A percentile compares a stretch with the other conserved stretches of the same genome.
These are phyloP conservation scores for Suillus plorans DNA, from an alignment of 768 basidiomycete species.

Conservation along the genomic window DNA sequence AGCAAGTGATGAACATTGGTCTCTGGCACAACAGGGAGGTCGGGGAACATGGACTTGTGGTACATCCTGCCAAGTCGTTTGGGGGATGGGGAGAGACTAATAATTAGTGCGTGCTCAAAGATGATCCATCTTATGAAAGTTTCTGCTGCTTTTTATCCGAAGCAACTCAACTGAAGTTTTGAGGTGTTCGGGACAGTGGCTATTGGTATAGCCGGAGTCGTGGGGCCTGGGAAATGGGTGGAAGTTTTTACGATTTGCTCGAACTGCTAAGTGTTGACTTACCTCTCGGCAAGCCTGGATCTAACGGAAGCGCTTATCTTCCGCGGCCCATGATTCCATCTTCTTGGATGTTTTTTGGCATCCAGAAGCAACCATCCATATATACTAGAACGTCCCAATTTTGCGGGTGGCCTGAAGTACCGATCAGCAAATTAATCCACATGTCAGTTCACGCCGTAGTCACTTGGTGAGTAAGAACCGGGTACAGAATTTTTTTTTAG, in stretches of 20 bases:
- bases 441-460: not conserved
- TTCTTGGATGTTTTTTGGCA: not conserved
- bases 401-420: not conserved
- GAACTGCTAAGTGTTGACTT: not conserved
- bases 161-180: not conserved
- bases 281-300: not conserved
- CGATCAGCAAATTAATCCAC: not conserved
- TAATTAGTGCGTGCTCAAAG: not conserved
- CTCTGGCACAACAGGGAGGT: constrained; percentile 47
- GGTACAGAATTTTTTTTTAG: not conserved
- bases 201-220: constrained; percentile 7
- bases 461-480: not conserved
- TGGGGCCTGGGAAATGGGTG: constrained; percentile 3
- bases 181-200: constrained; percentile 1
- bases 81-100: not conserved
- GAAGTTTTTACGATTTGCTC: not conserved
- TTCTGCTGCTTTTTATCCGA: constrained; percentile 2
- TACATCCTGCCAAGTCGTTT: constrained; percentile 39
- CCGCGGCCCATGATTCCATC: not conserved
- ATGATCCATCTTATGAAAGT: not conserved
- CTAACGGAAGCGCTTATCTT: not conserved
- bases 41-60: constrained; percentile 57
- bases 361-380: not conserved
- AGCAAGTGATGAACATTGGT: constrained; percentile 56
- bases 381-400: not conserved